Conservation (phyloP, 2,329 filamentous ascomycete species). For the Penicillium janthinellum region DNA sequence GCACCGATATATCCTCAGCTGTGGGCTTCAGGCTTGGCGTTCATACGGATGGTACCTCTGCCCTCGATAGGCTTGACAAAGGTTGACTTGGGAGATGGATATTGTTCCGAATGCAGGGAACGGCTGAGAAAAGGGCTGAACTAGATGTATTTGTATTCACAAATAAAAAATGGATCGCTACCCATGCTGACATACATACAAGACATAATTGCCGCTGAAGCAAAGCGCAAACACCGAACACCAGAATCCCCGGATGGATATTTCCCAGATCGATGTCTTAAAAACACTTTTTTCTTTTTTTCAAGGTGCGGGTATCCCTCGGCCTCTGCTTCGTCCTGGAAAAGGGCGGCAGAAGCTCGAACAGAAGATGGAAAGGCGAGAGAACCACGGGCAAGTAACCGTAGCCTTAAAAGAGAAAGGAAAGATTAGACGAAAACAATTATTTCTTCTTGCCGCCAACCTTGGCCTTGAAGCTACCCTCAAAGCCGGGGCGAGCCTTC, state of each 20-base stretch:
- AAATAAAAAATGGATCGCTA: slow-evolving; percentile 31
- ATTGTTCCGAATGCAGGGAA: not conserved
- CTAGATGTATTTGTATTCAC: slow-evolving; percentile 30
- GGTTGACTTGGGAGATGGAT: too few species aligned
- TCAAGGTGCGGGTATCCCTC: slow-evolving; percentile 13
- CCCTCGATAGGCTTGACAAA: too few species aligned
- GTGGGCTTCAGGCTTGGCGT: not conserved
- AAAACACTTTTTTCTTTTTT: slow-evolving; percentile 28
- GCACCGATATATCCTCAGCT: not conserved
- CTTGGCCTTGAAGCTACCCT: slow-evolving; percentile 68
- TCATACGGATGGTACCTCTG: not conserved
- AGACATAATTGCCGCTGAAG: slow-evolving; percentile 28
- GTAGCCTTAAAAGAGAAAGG: not conserved
- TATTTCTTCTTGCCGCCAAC: slow-evolving; percentile 48
- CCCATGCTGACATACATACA: slow-evolving; percentile 33
- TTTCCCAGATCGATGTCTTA: slow-evolving; percentile 30
- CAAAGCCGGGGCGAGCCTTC: slow-evolving; percentile 67
- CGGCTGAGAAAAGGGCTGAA: slow-evolving; percentile 5
- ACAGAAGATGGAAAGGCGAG: slow-evolving; percentile 6
- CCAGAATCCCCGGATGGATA: slow-evolving; percentile 32
- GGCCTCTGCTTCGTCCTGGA: not conserved
- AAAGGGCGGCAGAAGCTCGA: not conserved
- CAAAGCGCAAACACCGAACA: slow-evolving; percentile 31
- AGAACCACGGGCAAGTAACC: slow-evolving; percentile 5
- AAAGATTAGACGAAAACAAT: slow-evolving; percentile 9